phyloP scores from a whole-genome alignment of 2,329 filamentous ascomycete species.

The Nothophaeocryptopus gaeumannii region DNA sequence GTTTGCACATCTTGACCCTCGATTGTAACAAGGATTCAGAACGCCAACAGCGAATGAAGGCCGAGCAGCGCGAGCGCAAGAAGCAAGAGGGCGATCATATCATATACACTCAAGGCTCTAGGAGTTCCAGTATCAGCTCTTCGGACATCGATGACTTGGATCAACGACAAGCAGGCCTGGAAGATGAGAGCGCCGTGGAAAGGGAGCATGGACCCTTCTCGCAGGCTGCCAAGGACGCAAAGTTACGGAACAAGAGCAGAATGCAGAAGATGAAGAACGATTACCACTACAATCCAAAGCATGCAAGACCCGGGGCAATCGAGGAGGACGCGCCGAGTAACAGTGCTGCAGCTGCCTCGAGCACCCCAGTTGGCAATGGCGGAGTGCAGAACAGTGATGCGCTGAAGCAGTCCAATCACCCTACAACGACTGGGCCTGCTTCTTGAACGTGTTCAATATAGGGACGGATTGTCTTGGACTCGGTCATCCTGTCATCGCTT shows the following conservation, averaged over 20 bases:
- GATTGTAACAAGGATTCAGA: conserved; percentile 72
- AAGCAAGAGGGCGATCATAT: conserved; percentile 57
- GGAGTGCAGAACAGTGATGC: no score
- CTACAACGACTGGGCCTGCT: no score
- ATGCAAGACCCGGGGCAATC: background rate
- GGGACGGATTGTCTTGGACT: no score
- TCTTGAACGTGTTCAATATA: no score
- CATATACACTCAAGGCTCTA: conserved; percentile 54
- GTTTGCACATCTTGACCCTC: conserved; percentile 68
- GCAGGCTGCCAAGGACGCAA: conserved; percentile 25
- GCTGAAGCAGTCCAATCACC: no score
- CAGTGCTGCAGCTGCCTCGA: no score
- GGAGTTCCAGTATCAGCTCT: conserved; percentile 49
- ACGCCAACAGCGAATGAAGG: conserved; percentile 70
- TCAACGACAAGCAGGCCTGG: conserved; percentile 28
- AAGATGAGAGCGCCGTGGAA: conserved; percentile 14
- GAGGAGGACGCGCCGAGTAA: no score
- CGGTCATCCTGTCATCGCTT: no score
- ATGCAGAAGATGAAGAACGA: conserved; percentile 19
- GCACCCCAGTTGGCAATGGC: no score
- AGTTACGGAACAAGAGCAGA: conserved; percentile 23
- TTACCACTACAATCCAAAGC: background rate
- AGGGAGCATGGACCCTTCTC: conserved; percentile 20
- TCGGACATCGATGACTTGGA: conserved; percentile 60
- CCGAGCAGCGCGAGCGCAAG: conserved; percentile 70